Base-by-base conservation (phyloP, 139 green algal genomes). In the Coelastrella sp. region DNA sequence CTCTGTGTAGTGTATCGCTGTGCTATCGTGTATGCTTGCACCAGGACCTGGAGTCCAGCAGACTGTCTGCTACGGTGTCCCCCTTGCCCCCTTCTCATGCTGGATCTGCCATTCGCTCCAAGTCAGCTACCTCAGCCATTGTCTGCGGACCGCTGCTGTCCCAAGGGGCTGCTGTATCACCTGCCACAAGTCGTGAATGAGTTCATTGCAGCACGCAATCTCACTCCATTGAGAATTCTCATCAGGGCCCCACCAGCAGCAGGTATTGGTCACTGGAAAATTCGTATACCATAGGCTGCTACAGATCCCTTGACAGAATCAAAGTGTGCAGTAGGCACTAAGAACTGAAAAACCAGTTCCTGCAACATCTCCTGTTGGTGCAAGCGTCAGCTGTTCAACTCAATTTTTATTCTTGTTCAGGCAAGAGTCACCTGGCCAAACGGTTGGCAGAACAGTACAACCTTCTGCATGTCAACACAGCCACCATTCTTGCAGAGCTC, bases 61-160 rank as follows among this genome's bases (percentile, higher is more conserved):
- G 62, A 69, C 13, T 68, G 48, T 75, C 62, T 64, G 5, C 77
- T 75, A 27, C 27, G 53, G 5, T 7, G 21, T 2, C 30, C 41
- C 0, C 30, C 7, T 19, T 67, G 60, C 38, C 64, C 76, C 51
- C 57, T 71, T 23, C 81, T 67, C 35, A 84, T 82, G 74, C 88
- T 89, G 23, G 73, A 89, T 59, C 53, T 87, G 30, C 50, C 43
- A 7, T 62, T 91, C 41, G 43, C 59, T 19, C 75, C 83, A 59
- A 88, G 57, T 2, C 79, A 75, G 27, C 80, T 91, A 64, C 71
- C 87, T 13, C 43, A 81, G 17, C 45, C 64, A 27, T 5, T 13
- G 23, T 50, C 45, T 43, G 50, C 66, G 34, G 23, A 62, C n/a
- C 76, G 73, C 38, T 50, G 45, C 41, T 84, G 80, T 57, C 37